Conservation (phyloP, 2,329 filamentous ascomycete species). For the Chaetomium sp. region DNA sequence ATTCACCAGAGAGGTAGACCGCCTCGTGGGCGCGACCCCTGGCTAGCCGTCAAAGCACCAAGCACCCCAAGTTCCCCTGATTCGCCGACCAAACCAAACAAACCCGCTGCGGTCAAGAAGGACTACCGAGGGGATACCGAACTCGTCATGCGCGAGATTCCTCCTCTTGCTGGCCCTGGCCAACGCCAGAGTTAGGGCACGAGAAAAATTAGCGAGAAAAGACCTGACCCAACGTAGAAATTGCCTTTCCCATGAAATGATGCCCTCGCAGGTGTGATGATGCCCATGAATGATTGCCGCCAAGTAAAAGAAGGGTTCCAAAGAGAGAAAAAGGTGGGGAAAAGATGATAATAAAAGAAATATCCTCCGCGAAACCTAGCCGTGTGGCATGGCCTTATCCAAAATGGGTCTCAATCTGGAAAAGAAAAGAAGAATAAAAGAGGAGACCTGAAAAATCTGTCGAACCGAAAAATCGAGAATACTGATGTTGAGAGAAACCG, state of each 20-base stretch:
- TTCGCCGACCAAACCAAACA: neutral
- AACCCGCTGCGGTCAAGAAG: slow-evolving; percentile 1
- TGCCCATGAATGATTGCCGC: neutral
- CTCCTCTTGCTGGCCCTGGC: too few species aligned
- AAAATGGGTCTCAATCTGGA: too few species aligned
- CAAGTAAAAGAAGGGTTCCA: too few species aligned
- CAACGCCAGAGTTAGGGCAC: neutral
- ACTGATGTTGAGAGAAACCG: too few species aligned
- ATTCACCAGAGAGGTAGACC: slow-evolving; percentile 5
- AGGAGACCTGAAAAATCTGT: too few species aligned
- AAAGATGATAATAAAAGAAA: neutral
- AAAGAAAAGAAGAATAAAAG: too few species aligned
- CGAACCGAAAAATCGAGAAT: too few species aligned
- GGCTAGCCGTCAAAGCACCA: too few species aligned
- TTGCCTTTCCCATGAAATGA: neutral
- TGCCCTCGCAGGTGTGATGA: neutral
- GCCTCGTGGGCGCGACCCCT: neutral
- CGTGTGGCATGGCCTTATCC: too few species aligned
- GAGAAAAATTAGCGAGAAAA: neutral
- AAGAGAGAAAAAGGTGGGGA: neutral
- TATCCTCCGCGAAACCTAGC: too few species aligned
- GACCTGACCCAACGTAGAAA: neutral
- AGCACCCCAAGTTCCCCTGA: neutral
- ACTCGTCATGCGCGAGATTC: too few species aligned
- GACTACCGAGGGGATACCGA: neutral